Conservation (phyloP, 164 flowering plant genomes). For the Vitis amurensis region DNA sequence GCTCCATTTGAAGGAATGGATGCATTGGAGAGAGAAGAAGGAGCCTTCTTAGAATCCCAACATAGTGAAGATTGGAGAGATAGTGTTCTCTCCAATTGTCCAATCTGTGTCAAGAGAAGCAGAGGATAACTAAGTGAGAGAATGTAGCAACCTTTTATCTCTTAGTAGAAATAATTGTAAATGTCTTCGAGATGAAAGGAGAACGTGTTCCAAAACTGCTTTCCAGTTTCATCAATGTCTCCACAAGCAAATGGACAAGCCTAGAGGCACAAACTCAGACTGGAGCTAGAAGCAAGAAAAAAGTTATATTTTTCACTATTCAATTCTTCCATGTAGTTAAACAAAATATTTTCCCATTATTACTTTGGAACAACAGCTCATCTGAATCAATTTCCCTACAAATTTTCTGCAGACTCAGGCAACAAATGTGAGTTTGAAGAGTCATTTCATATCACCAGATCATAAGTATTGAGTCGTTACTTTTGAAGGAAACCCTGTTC, state of each 20-base stretch:
- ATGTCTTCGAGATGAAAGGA: background rate
- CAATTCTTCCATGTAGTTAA: too few relatives aligned
- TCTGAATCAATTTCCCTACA: too few relatives aligned
- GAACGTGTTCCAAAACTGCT: background rate
- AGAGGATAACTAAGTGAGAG: background rate
- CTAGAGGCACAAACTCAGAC: too few relatives aligned
- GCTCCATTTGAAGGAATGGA: constrained; percentile 16
- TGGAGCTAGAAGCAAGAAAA: too few relatives aligned
- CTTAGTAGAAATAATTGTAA: background rate
- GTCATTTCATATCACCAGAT: too few relatives aligned
- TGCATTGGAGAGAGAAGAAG: constrained; percentile 10
- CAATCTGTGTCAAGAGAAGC: constrained; percentile 6
- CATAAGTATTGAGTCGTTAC: too few relatives aligned
- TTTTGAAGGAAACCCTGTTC: too few relatives aligned
- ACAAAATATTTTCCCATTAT: too few relatives aligned
- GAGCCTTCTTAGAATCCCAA: constrained; percentile 17
- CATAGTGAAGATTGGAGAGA: constrained; percentile 5
- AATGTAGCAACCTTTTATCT: background rate
- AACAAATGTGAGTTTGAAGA: too few relatives aligned
- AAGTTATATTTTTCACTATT: too few relatives aligned
- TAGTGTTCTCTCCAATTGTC: constrained; percentile 11
- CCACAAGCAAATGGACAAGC: background rate
- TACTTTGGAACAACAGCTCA: too few relatives aligned
- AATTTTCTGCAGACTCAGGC: too few relatives aligned
- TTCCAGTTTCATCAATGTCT: background rate